Conservation (phyloP, 805 yeast species). For the Saccharomycopsis lassenensis region DNA sequence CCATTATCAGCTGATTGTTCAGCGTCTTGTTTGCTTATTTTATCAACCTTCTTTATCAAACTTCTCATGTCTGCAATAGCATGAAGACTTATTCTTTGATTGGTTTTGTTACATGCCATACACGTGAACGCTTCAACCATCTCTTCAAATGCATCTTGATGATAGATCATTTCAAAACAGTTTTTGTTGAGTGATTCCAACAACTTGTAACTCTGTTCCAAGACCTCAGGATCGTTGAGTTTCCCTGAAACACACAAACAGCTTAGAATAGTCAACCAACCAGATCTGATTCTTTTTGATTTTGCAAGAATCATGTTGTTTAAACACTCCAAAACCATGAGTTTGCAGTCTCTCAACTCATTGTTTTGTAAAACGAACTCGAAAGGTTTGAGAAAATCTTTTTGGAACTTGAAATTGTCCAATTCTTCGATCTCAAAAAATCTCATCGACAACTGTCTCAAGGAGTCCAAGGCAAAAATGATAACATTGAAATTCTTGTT, state of each 20-base stretch:
- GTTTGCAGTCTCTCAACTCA: slow-evolving; percentile 59
- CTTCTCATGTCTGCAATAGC: slow-evolving; percentile 64
- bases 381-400: slow-evolving; percentile 86
- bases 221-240: slow-evolving; percentile 46
- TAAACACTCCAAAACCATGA: slow-evolving; percentile 83
- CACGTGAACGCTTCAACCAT: slow-evolving; percentile 68
- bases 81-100: slow-evolving; percentile 71
- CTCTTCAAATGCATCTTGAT: slow-evolving; percentile 56
- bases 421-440: slow-evolving; percentile 90
- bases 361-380: slow-evolving; percentile 66
- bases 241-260: slow-evolving; percentile 67
- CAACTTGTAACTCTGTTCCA: slow-evolving; percentile 36
- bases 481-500: slow-evolving; percentile 67
- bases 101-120: slow-evolving; percentile 73
- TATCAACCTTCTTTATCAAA: slow-evolving; percentile 48
- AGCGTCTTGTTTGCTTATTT: too few species aligned
- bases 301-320: slow-evolving; percentile 75
- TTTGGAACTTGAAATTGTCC: slow-evolving; percentile 91
- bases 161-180: slow-evolving; percentile 49
- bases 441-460: slow-evolving; percentile 85
- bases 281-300: slow-evolving; percentile 68
- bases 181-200: slow-evolving; percentile 51
- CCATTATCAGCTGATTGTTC: slow-evolving; percentile 21
- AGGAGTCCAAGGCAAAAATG: slow-evolving; percentile 85
- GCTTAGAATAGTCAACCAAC: slow-evolving; percentile 86